Base-by-base conservation (phyloP, 208 protist species). In the Strigomonas culicis region DNA sequence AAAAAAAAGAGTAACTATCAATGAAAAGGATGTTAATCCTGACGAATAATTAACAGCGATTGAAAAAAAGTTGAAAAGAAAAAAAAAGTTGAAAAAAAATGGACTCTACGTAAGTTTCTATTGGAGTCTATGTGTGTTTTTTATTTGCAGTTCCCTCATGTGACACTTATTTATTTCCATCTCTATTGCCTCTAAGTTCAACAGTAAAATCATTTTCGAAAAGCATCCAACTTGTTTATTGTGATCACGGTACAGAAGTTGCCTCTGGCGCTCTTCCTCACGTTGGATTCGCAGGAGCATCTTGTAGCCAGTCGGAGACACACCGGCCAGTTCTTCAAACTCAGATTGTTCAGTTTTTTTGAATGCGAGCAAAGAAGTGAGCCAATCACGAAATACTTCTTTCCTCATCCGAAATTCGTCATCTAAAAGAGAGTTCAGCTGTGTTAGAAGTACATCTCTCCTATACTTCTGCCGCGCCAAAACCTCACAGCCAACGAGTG, bases 351-450 rank as follows among this genome's bases (percentile, higher is more conserved):
- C 63, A 0, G 30, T 13, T n/a, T 61, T 32, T 11, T 61, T 28
- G 47, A 84, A 55, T 0, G 17, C 51, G 15, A 27, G 47, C 49
- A 65, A 63, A 31, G 69, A 65, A 11, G 22, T 28, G 19, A 73
- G 17, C 22, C 30, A 44, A 19, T 64, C 60, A 21, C 70, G 59
- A 65, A 76, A 84, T 41, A 84, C 69, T 8, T 31, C 24, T 13
- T 62, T 43, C 32, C 78, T 60, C 24, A 36, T 34, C 30, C 47
- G 27, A 53, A 77, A 84, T 61, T 84, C 78, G 0, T 47, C 46
- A 56, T 76, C 68, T 15, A 58, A 39, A 1, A 70, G n/a, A 61
- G 25, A 22, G 31, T 4, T 61, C 7, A 61, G 31, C 22, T 24
- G 22, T 10, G 19, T 6, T 44, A 44, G 39, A 7, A 15, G 10